These are phyloP conservation scores for Saccharomycopsis synnaedendra DNA, from an alignment of 805 yeast species.

Conservation along the genomic window DNA sequence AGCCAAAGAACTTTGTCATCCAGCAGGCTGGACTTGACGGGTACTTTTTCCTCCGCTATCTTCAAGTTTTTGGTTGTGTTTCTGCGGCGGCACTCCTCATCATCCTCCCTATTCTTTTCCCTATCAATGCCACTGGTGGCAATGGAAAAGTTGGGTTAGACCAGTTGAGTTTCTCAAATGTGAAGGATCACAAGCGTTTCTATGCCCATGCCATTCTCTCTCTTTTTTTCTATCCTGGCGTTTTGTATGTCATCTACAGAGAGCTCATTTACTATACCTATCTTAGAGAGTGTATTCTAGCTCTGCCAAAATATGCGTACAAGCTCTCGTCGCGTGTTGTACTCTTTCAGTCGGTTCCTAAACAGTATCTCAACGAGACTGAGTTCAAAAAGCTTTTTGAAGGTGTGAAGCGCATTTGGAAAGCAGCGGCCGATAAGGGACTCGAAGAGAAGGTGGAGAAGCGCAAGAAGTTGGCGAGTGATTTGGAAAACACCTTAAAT, in stretches of 20 bases:
- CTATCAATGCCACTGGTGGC: constrained; percentile 70
- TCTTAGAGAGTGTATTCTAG: constrained; percentile 61
- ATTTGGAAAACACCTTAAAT: constrained; percentile 59
- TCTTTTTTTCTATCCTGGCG: constrained; percentile 65
- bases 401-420: constrained; percentile 76
- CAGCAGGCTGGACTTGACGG: constrained; percentile 93
- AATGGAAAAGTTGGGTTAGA: constrained; percentile 57
- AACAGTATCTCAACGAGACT: constrained; percentile 55
- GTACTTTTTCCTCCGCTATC: constrained; percentile 75
- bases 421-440: constrained; percentile 46
- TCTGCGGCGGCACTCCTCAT: constrained; percentile 44
- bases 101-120: constrained; percentile 62
- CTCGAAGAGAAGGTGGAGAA: constrained; percentile 44
- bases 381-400: constrained; percentile 67
- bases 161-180: constrained; percentile 67
- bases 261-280: constrained; percentile 73
- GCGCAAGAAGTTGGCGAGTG: constrained; percentile 47
- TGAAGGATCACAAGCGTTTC: constrained; percentile 46
- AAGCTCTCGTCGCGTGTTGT: constrained; percentile 72
- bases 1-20: constrained; percentile 65
- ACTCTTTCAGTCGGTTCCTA: constrained; percentile 75
- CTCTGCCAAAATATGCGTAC: constrained; percentile 73
- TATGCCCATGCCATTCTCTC: constrained; percentile 80
- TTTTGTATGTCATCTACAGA: constrained; percentile 66
- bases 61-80: constrained; percentile 42